Evolutionary conservation across 345 rosid species (phyloP), one percentile per base, ranked within the genome.

Genomic region (Cardiospermum halicacabum): DNA sequence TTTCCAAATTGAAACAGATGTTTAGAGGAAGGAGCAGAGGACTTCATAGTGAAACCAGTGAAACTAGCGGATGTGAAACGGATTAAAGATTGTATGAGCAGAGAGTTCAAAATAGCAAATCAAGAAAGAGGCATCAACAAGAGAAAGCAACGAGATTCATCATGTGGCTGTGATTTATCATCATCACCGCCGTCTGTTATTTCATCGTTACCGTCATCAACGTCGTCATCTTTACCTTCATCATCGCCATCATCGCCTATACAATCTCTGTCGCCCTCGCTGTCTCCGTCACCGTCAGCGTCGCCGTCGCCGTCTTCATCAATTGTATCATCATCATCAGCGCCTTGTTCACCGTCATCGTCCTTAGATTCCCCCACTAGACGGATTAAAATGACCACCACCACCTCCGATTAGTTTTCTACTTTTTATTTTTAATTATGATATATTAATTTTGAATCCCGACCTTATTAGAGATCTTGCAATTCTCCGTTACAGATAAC

Each of bases 11-110:
- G 62, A 3, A 51, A 63, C 77, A 89, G 98, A 39, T 94, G 99
- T 62, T 78, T 94, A 34, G 97, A 91, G 79, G 96, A 91, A 85
- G 99, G 99, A 7, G 99, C 99, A 1, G 85, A 91, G 76, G 96
- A 88, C 21, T 94, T 90, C 49, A 77, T 94, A 66, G 75, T 91
- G 62, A 94, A 94, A 73, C 99, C 99, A 32, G 95, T 94, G 82
- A 94, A 94, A 70, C 73, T 84, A 54, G 76, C 97, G 10, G 99
- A 94, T 58, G 96, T 94, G 30, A 76, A 85, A 69, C 89, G 95
- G 21, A 43, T 94, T 27, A 85, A 83, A 69, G 88, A 72, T 45
- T 77, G 66, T 74, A 78, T 87, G 77, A 40, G 64, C 21, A 84
- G 69, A 62, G 91, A 83, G 16, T 26, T 72, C 19, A 65, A 74